Evolutionary conservation across 106 monocot genomes (phyloP).

Genomic region (Dendrobium nobile): DNA sequence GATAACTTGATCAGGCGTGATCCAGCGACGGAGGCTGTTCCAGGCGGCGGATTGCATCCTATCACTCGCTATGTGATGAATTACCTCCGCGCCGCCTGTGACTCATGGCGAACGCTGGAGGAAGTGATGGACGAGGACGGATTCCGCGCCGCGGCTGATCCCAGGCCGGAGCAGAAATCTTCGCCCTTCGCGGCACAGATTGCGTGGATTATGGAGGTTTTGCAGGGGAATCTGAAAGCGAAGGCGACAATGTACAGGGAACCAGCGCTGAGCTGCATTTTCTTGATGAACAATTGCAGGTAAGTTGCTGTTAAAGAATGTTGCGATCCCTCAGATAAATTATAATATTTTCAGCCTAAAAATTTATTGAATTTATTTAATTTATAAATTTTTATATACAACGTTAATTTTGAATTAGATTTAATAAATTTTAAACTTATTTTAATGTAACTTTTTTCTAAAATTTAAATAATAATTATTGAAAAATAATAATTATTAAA

Average conservation of each 20-base stretch:
- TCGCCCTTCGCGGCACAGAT: slow-evolving; percentile 55
- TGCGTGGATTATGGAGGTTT: slow-evolving; percentile 74
- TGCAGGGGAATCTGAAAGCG: slow-evolving; percentile 52
- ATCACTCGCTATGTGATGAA: slow-evolving; percentile 92
- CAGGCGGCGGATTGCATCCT: slow-evolving; percentile 69
- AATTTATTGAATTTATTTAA: too few species aligned
- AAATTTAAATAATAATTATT: too few species aligned
- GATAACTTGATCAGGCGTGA: slow-evolving; percentile 74
- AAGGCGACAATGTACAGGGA: slow-evolving; percentile 59
- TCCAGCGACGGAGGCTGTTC: slow-evolving; percentile 40
- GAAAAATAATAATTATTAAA: too few species aligned
- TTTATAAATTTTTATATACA: too few species aligned
- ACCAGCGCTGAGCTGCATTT: slow-evolving; percentile 42
- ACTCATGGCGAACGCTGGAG: slow-evolving; percentile 58
- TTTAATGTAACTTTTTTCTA: too few species aligned
- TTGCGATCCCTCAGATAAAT: too few species aligned
- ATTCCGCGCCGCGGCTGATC: slow-evolving; percentile 5
- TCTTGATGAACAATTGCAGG: slow-evolving; percentile 78
- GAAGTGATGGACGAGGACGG: slow-evolving; percentile 65
- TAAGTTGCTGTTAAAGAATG: slow-evolving; percentile 9
- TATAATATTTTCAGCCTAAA: too few species aligned
- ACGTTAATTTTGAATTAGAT: too few species aligned
- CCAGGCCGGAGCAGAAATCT: slow-evolving; percentile 29
- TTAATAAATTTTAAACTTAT: too few species aligned
- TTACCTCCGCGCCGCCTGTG: slow-evolving; percentile 82